phyloP scores from a whole-genome alignment of 1,284 basidiomycete genomes.

The Ceratobasidium sp. region DNA sequence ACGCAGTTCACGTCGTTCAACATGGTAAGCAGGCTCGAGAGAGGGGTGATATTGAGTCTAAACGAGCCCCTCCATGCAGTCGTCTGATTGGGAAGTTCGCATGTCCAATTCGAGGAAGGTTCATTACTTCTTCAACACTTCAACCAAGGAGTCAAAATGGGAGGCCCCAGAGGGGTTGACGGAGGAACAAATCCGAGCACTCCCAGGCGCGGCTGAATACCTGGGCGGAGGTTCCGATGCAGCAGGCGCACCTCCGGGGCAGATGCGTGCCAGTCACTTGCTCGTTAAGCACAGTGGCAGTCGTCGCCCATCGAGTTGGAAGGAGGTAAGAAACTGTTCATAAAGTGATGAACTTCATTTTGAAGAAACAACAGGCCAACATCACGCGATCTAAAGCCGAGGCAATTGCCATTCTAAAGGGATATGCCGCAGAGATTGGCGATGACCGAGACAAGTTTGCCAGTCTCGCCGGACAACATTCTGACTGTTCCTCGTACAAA shows the following conservation, averaged over 20 bases:
- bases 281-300: slow-evolving; percentile 93
- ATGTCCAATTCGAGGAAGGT: slow-evolving; percentile 83
- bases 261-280: slow-evolving; percentile 94
- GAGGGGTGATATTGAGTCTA: too few relatives aligned
- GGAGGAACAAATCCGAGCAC: slow-evolving; percentile 69
- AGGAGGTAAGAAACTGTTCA: slow-evolving; percentile 74
- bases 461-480: slow-evolving; percentile 78
- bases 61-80: neutral
- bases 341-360: slow-evolving; percentile 46
- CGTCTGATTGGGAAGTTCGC: slow-evolving; percentile 79
- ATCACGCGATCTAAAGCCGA: slow-evolving; percentile 94
- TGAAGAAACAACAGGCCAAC: slow-evolving; percentile 64
- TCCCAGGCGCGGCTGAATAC: slow-evolving; percentile 78
- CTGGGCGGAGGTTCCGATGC: slow-evolving; percentile 56
- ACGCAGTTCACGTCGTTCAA: too few relatives aligned
- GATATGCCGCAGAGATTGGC: slow-evolving; percentile 72
- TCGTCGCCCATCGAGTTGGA: slow-evolving; percentile 91
- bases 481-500: slow-evolving; percentile 89
- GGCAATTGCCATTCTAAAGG: slow-evolving; percentile 81
- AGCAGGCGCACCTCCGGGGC: slow-evolving; percentile 57
- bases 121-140: slow-evolving; percentile 91
- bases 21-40: too few relatives aligned
- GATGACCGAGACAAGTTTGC: slow-evolving; percentile 75
- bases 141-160: slow-evolving; percentile 85
- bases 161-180: slow-evolving; percentile 79